These are phyloP conservation scores for Syzygium malaccense DNA, from an alignment of 441 rosid genomes.

Conservation along the genomic window DNA sequence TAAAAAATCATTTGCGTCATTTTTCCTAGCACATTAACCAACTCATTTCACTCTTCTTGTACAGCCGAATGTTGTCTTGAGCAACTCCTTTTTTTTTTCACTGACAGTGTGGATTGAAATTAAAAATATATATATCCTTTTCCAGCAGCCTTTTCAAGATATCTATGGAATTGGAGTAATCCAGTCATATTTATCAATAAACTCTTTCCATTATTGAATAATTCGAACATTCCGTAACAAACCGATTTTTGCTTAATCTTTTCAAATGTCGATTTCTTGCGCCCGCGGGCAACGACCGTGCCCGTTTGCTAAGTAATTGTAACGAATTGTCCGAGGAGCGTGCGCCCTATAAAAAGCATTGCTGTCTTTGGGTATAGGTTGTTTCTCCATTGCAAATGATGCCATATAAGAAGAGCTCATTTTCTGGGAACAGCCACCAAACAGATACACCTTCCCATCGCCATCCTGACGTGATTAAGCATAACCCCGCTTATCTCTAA, in stretches of 20 bases:
- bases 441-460: background rate
- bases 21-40: background rate
- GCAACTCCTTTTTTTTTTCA: background rate
- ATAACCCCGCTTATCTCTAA: background rate
- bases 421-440: background rate
- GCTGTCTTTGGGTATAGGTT: background rate
- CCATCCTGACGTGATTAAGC: background rate
- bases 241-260: background rate
- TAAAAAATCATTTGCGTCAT: too few species aligned
- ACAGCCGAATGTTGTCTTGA: background rate
- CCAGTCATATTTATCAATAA: background rate
- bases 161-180: background rate
- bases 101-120: background rate
- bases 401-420: background rate
- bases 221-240: background rate
- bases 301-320: background rate
- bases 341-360: background rate
- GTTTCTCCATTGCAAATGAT: background rate
- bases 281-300: rapidly evolving
- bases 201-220: background rate
- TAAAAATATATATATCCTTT: too few species aligned
- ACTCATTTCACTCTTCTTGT: background rate
- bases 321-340: background rate
- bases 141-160: background rate
- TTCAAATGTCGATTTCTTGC: background rate